These are phyloP conservation scores for Abrus precatorius DNA, from an alignment of 306 rosid genomes.

Conservation along the genomic window DNA sequence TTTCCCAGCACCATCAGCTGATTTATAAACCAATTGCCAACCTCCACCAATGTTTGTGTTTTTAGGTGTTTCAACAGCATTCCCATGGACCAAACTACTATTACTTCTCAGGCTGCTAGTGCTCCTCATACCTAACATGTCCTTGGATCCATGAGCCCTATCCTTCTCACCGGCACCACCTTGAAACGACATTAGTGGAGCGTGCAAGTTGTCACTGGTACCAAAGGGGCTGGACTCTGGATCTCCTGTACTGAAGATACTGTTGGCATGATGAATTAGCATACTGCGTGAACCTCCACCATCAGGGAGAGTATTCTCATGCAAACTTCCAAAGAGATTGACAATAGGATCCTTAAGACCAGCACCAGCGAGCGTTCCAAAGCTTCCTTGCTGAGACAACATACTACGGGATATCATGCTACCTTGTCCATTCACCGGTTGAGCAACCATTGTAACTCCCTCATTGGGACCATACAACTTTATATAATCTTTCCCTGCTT, in stretches of 20 bases:
- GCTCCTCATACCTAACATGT: constrained; percentile 63
- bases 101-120: constrained; percentile 60
- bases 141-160: constrained; percentile 67
- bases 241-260: constrained; percentile 76
- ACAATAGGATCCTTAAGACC: constrained; percentile 90
- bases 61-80: constrained; percentile 52
- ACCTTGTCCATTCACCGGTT: constrained; percentile 80
- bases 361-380: constrained; percentile 53
- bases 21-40: constrained; percentile 94
- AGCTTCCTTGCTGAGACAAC: constrained; percentile 84
- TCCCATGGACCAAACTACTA: constrained; percentile 51
- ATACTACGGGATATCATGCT: constrained; percentile 79
- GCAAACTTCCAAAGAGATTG: constrained; percentile 87
- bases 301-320: constrained; percentile 74
- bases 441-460: constrained; percentile 88
- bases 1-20: constrained; percentile 62
- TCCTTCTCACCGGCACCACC: constrained; percentile 65
- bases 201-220: constrained; percentile 71
- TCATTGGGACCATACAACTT: constrained; percentile 85
- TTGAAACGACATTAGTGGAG: constrained; percentile 77
- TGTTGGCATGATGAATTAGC: constrained; percentile 70
- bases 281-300: constrained; percentile 71
- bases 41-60: constrained; percentile 93
- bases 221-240: constrained; percentile 69
- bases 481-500: constrained; percentile 72